Conservation (phyloP, 192 early-diverging fungal genomes). For the Mortierella claussenii region DNA sequence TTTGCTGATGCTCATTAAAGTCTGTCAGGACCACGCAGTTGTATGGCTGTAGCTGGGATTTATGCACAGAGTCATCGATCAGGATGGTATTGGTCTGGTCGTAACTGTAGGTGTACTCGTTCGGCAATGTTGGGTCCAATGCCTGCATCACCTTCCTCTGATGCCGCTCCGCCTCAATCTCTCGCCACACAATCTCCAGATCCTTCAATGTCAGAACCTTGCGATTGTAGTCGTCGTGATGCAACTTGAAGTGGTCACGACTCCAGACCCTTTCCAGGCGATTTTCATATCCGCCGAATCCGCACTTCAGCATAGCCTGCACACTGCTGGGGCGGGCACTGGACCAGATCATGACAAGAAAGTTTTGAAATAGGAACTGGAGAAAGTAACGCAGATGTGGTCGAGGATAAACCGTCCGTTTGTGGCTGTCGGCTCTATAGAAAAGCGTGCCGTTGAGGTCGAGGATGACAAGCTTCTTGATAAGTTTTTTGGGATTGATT, state of each 20-base stretch:
- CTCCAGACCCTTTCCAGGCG: conserved; percentile 67
- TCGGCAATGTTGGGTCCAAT: neutral
- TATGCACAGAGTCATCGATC: conserved; percentile 62
- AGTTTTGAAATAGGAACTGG: conserved; percentile 62
- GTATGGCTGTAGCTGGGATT: conserved; percentile 62
- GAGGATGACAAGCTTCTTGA: conserved; percentile 66
- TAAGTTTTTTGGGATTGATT: neutral
- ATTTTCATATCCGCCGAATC: conserved; percentile 50
- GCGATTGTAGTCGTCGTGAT: conserved; percentile 40
- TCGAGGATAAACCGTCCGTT: conserved; percentile 43
- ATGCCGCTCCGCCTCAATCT: conserved; percentile 41
- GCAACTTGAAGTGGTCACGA: conserved; percentile 60
- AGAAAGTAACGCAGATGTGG: conserved; percentile 67
- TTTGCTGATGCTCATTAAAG: conserved; percentile 18
- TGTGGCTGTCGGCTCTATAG: conserved; percentile 29
- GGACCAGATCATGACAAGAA: conserved; percentile 81
- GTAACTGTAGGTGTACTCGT: conserved; percentile 11
- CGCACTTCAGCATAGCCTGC: conserved; percentile 58
- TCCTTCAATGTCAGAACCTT: conserved; percentile 71
- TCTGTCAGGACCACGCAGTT: conserved; percentile 55
- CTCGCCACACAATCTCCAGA: conserved; percentile 63
- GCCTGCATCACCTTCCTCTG: neutral
- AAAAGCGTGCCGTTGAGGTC: conserved; percentile 80
- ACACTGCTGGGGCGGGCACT: conserved; percentile 69
- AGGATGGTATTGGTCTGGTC: conserved; percentile 64